Conservation (phyloP, 139 green algal genomes). For the Chlamydomonas sp. region DNA sequence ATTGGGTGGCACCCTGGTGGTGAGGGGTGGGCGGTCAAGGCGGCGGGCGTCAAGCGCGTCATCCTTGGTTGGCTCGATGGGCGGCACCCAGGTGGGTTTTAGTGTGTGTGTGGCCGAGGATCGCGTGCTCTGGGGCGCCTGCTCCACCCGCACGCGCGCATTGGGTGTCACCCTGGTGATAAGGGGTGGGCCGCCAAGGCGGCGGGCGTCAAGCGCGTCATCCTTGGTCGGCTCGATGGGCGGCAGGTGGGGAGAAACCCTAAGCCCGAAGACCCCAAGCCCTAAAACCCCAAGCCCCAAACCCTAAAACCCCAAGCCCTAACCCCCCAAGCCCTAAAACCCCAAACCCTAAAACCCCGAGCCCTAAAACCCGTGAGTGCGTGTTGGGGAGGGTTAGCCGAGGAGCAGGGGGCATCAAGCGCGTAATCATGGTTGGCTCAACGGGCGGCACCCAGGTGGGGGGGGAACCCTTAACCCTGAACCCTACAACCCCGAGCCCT, state of each 20-base stretch:
- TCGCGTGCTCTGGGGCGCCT: too few species aligned
- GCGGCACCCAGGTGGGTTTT: slow-evolving; percentile 13
- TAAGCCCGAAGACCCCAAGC: not conserved
- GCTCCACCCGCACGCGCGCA: too few species aligned
- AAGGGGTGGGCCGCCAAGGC: slow-evolving; percentile 59
- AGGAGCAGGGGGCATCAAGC: slow-evolving; percentile 53
- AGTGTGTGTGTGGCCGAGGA: too few species aligned
- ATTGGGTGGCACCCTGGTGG: too few species aligned
- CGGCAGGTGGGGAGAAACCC: too few species aligned
- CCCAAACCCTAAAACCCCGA: too few species aligned
- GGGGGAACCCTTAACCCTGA: too few species aligned
- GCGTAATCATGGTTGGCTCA: slow-evolving; percentile 57
- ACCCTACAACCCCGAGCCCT: not conserved
- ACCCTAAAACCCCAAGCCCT: not conserved
- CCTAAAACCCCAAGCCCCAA: not conserved
- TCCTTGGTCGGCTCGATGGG: slow-evolving; percentile 71
- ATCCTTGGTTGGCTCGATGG: slow-evolving; percentile 70
- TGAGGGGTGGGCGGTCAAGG: slow-evolving; percentile 61
- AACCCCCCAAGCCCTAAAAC: too few species aligned
- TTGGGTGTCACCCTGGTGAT: too few species aligned
- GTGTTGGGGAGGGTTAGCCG: slow-evolving; percentile 66
- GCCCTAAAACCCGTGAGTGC: too few species aligned
- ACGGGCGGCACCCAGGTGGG: slow-evolving; percentile 53
- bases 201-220: slow-evolving; percentile 55
- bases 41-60: slow-evolving; percentile 54